Evolutionary conservation across 768 basidiomycete species (phyloP), one percentile per base, ranked within the genome.

Genomic region (Paxillus rubicundulus): DNA sequence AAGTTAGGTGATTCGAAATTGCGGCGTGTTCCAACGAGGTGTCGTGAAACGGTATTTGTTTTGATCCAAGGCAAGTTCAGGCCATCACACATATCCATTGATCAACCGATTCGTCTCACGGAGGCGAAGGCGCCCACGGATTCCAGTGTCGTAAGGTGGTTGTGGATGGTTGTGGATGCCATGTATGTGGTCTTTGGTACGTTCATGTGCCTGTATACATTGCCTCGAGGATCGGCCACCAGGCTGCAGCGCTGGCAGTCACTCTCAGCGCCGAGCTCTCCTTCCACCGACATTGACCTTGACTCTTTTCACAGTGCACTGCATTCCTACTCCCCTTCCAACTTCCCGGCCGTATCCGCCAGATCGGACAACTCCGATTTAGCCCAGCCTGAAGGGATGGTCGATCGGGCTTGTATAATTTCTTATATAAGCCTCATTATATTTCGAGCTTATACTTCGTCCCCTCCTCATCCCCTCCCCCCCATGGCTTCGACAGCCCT

Each of bases 401-500:
- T 40, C 67, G 62, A 65, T 70, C 63, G 62, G 57, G 55, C 38
- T 56, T 43, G 48, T 57, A 60, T 57, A 59, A 67, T 63, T 16
- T 61, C 61, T 59, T 67, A 67, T 70, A 68, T 64, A 44, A 65
- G 56, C 58, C 55, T 32, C 46, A 45, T 33, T 5, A 37, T 51
- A 8, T 44, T 28, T 32, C n/a, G 6, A n/a, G 33, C 20, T 2
- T 43, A 65, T 58, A 53, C 66, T 62, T 71, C 73, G 70, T 64
- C 69, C 66, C 70, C 48, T 68, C 68, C 62, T 61, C 67, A 33
- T 67, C 70, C 44, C 45, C 59, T 52, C 65, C 66, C 53, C 24
- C 48, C 68, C 64, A 74, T 75, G 73, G 65, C 67, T 54, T 66
- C 66, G 62, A 63, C 67, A 34, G 64, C 71, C 45, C 53, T 61